A percentile compares a stretch with the other conserved stretches of the same genome.
Evolutionary conservation across 108 stramenopile genomes (phyloP).

Genomic region (Conticribra guillardii): DNA sequence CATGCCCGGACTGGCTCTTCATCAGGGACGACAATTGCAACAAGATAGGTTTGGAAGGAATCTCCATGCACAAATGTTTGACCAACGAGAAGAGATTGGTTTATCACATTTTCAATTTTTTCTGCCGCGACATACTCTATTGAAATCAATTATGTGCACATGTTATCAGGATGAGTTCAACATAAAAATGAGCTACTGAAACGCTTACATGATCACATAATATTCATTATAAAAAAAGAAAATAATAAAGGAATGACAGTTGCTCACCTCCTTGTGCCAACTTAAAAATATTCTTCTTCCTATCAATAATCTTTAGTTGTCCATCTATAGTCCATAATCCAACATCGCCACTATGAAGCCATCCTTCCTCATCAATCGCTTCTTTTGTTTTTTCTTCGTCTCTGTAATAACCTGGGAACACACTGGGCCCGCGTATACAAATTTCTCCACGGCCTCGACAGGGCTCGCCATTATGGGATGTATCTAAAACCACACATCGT

Average conservation of each 20-base stretch:
- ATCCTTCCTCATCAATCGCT: constrained; percentile 92
- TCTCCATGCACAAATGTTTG: constrained; percentile 96
- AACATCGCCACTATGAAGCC: constrained; percentile 97
- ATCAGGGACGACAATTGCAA: constrained; percentile 94
- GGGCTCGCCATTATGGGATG: constrained; percentile 72
- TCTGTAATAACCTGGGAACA: constrained; percentile 98
- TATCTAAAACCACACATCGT: too few relatives aligned
- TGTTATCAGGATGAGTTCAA: not conserved
- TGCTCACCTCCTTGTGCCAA: constrained; percentile 87
- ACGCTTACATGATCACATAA: too few relatives aligned
- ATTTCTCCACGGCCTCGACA: constrained; percentile 95
- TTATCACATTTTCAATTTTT: constrained; percentile 95
- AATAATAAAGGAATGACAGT: not conserved
- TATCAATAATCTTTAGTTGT: constrained; percentile 93
- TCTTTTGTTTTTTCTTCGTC: constrained; percentile 92
- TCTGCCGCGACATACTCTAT: constrained; percentile 93
- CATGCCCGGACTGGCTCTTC: constrained; percentile 78
- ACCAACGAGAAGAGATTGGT: constrained; percentile 77
- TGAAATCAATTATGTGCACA: constrained; percentile 7
- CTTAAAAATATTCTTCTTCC: constrained; percentile 99
- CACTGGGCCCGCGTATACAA: constrained; percentile 92
- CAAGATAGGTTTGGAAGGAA: constrained; percentile 86
- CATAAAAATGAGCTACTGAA: not conserved
- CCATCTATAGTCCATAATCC: constrained; percentile 94
- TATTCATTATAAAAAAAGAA: too few relatives aligned